These are phyloP conservation scores for Entamoeba histolytica DNA, from an alignment of 208 protist genomes.

Conservation along the genomic window DNA sequence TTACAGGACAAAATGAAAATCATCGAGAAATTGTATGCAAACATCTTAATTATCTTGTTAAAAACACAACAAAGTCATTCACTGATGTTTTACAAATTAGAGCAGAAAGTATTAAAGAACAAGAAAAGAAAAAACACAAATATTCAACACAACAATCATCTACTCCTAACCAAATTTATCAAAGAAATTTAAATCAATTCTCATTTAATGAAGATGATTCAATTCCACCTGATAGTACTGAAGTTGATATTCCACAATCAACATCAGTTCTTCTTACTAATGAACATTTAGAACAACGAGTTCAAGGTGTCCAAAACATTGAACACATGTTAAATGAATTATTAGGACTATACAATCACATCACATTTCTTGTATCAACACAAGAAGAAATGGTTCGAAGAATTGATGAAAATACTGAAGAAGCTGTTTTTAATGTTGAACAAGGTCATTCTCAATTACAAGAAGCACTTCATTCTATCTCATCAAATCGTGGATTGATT, in stretches of 20 bases:
- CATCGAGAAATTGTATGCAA: not conserved
- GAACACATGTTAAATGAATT: not conserved
- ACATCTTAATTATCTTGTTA: not conserved
- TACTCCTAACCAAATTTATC: not conserved
- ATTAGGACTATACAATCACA: not conserved
- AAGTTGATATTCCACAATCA: not conserved
- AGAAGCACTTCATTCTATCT: not conserved
- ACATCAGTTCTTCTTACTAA: not conserved
- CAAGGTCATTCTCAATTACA: not conserved
- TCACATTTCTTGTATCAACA: not conserved
- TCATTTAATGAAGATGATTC: not conserved
- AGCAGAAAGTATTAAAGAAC: not conserved
- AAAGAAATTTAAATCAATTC: not conserved
- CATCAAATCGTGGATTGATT: not conserved
- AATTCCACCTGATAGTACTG: not conserved
- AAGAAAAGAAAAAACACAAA: not conserved
- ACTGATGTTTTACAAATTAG: not conserved
- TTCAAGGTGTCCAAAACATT: not conserved
- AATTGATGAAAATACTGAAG: not conserved
- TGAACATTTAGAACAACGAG: not conserved
- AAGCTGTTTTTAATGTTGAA: not conserved
- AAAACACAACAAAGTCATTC: not conserved
- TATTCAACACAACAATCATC: not conserved
- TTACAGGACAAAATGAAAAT: not conserved
- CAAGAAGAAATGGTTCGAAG: not conserved